phyloP scores from a whole-genome alignment of 805 yeast genomes.

The Metschnikowia kofuensis region DNA sequence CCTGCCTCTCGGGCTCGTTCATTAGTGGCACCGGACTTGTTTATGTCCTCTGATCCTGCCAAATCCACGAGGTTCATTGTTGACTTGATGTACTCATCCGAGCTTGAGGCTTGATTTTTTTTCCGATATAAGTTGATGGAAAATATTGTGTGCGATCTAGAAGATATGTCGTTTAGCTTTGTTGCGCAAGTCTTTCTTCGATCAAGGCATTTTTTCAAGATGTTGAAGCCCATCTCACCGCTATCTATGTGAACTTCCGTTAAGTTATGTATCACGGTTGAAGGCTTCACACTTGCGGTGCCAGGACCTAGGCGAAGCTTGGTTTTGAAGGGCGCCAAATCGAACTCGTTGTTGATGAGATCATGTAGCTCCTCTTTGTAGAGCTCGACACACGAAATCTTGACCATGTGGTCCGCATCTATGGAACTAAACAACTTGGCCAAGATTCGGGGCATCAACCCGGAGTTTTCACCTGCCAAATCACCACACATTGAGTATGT shows the following conservation, averaged over 20 bases:
- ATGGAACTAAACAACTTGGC: constrained; percentile 50
- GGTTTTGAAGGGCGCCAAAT: constrained; percentile 22
- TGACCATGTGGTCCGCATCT: constrained; percentile 57
- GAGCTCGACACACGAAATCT: constrained; percentile 77
- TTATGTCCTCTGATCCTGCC: constrained; percentile 93
- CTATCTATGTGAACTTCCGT: constrained; percentile 56
- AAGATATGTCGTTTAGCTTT: constrained; percentile 67
- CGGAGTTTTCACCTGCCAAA: constrained; percentile 37
- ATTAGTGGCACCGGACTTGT: constrained; percentile 81
- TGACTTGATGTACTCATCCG: constrained; percentile 38
- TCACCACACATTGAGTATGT: constrained; percentile 71
- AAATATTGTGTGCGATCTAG: constrained; percentile 77
- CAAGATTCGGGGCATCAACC: constrained; percentile 55
- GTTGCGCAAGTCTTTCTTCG: constrained; percentile 69
- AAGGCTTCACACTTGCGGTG: constrained; percentile 1
- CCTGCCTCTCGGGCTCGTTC: constrained; percentile 93
- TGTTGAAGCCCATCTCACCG: constrained; percentile 54
- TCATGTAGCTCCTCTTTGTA: constrained; percentile 86
- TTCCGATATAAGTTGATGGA: constrained; percentile 54
- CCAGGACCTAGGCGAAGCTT: constrained; percentile 17
- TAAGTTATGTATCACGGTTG: constrained; percentile 60
- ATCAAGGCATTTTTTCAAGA: constrained; percentile 55
- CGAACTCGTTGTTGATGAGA: constrained; percentile 50
- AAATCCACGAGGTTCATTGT: constrained; percentile 85
- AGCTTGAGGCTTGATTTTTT: constrained; percentile 32